These are phyloP conservation scores for Starmerella cellae DNA, from an alignment of 805 yeast species.

Conservation along the genomic window DNA sequence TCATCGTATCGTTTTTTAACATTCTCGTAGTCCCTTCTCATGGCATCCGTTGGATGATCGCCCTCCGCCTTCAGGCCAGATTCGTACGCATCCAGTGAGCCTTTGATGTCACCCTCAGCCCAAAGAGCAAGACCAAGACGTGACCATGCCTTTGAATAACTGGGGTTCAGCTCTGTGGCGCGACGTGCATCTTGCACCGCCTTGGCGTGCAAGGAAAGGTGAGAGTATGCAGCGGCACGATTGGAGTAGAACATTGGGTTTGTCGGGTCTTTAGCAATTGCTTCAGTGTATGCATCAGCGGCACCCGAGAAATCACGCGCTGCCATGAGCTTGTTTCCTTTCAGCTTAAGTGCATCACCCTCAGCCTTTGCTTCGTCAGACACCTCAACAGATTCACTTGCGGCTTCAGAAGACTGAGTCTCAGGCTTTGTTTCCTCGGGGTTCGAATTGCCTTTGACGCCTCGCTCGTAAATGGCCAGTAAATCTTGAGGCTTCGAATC, in stretches of 20 bases:
- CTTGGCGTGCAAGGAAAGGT: slow-evolving; percentile 53
- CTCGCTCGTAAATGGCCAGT: slow-evolving; percentile 14
- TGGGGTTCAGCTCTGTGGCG: slow-evolving; percentile 67
- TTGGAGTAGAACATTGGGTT: slow-evolving; percentile 82
- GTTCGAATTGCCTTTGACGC: slow-evolving; percentile 1
- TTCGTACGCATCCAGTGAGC: slow-evolving; percentile 80
- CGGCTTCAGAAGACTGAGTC: slow-evolving; percentile 17
- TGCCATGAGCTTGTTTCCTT: slow-evolving; percentile 87
- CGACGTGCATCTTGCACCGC: slow-evolving; percentile 75
- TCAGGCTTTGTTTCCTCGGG: slow-evolving; percentile 2
- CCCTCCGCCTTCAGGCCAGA: slow-evolving; percentile 82
- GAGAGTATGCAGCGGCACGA: slow-evolving; percentile 93
- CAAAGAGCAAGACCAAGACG: slow-evolving; percentile 88
- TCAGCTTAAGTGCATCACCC: slow-evolving; percentile 75
- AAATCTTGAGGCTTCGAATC: slow-evolving; percentile 21
- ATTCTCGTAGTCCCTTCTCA: slow-evolving; percentile 86
- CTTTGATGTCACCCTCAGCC: slow-evolving; percentile 87
- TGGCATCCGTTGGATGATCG: slow-evolving; percentile 66
- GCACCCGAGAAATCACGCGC: slow-evolving; percentile 57
- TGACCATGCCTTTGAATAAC: slow-evolving; percentile 84
- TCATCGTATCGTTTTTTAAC: slow-evolving; percentile 80
- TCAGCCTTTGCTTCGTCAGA: slow-evolving; percentile 41
- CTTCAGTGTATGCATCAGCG: slow-evolving; percentile 63
- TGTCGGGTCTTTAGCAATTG: slow-evolving; percentile 52
- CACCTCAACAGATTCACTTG: slow-evolving; percentile 16